These are phyloP conservation scores for Podospora appendiculata DNA, from an alignment of 495 filamentous ascomycete species.

Conservation along the genomic window DNA sequence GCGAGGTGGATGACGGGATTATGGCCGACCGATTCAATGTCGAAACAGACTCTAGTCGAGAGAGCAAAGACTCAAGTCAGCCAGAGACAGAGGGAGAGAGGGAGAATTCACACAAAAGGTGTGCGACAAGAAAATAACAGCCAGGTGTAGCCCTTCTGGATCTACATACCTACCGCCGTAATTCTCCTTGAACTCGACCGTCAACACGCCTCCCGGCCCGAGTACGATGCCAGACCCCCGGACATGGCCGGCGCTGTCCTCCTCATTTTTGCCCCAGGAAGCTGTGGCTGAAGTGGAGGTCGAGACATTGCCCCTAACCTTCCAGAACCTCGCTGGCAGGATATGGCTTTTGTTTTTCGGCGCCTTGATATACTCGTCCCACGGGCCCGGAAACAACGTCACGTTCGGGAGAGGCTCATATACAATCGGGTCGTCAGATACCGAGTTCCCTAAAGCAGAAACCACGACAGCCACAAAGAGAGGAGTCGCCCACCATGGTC, in stretches of 20 bases:
- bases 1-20: slow-evolving; percentile 22
- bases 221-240: slow-evolving; percentile 12
- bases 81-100: neutral
- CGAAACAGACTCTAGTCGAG: slow-evolving; percentile 13
- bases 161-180: slow-evolving; percentile 26
- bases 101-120: neutral
- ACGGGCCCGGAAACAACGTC: slow-evolving; percentile 18
- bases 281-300: neutral
- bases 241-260: neutral
- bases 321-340: slow-evolving; percentile 13
- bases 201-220: slow-evolving; percentile 24
- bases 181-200: slow-evolving; percentile 32
- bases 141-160: no score
- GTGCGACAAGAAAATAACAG: neutral
- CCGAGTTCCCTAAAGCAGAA: no score
- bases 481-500: no score
- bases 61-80: neutral
- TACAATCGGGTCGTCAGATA: no score
- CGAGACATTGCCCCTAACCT: slow-evolving; percentile 15
- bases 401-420: neutral
- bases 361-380: slow-evolving; percentile 28
- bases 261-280: neutral
- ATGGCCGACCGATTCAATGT: slow-evolving; percentile 13
- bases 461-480: no score
- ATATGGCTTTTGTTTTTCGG: slow-evolving; percentile 24